Percentiles rank a stretch among this genome's conserved stretches.
phyloP scores from a whole-genome alignment of 306 rosid genomes.

The Glycine tomentella region DNA sequence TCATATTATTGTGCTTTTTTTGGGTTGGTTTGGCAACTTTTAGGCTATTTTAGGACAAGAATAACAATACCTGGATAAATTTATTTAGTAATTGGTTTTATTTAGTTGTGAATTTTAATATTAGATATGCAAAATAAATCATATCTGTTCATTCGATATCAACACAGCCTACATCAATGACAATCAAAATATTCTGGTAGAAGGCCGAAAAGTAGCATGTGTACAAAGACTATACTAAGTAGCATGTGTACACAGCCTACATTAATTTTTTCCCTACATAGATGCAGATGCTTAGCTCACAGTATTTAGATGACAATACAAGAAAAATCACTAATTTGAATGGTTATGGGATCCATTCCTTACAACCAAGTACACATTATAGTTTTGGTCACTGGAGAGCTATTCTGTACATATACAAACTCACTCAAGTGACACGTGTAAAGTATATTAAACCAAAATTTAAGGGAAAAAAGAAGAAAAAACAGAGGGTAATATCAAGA shows the following conservation, averaged over 20 bases:
- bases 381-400: conserved; percentile 77
- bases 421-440: conserved; percentile 74
- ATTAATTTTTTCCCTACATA: conserved; percentile 20
- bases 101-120: background rate
- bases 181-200: no score
- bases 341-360: conserved; percentile 29
- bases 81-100: background rate
- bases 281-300: conserved; percentile 21
- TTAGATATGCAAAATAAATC: background rate
- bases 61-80: background rate
- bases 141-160: background rate
- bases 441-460: conserved; percentile 48
- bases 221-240: no score
- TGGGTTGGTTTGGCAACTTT: background rate
- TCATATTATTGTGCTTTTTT: background rate
- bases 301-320: conserved; percentile 33
- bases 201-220: no score
- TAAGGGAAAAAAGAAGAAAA: background rate
- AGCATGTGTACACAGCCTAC: no score
- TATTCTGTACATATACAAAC: conserved; percentile 62
- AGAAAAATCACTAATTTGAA: conserved; percentile 39
- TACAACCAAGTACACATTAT: conserved; percentile 31
- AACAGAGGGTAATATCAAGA: conserved; percentile 16
- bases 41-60: background rate
- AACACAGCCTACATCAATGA: no score